Conservation (phyloP, 257 asterid species). For the Penstemon newberryi region DNA sequence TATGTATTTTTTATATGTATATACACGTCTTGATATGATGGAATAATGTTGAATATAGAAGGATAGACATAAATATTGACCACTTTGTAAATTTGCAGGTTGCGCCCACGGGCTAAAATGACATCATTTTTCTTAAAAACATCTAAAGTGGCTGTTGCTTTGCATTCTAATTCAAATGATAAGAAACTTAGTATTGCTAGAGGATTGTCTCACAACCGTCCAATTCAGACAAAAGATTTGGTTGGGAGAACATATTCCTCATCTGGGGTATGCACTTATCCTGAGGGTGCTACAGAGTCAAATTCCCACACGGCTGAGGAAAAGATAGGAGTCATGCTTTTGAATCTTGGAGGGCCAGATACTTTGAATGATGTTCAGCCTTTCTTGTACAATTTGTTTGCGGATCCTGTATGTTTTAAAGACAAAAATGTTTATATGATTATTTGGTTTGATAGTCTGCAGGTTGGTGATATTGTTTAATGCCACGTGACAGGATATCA, state of each 20-base stretch:
- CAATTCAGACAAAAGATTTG: constrained; percentile 30
- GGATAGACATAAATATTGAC: background rate
- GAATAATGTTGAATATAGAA: constrained; percentile 11
- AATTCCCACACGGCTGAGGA: constrained; percentile 51
- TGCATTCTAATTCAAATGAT: constrained; percentile 26
- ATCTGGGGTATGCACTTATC: constrained; percentile 45
- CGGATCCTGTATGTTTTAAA: constrained; percentile 74
- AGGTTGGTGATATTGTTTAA: constrained; percentile 18
- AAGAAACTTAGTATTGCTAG: constrained; percentile 27
- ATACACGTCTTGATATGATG: constrained; percentile 2
- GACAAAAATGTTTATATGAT: background rate
- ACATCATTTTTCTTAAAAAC: constrained; percentile 29
- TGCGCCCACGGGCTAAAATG: constrained; percentile 33
- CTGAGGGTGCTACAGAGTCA: constrained; percentile 37
- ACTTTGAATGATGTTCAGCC: constrained; percentile 96
- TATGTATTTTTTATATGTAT: background rate
- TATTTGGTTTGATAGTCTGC: constrained; percentile 10
- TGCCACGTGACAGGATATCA: constrained; percentile 65
- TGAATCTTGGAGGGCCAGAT: constrained; percentile 96
- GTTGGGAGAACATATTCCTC: constrained; percentile 53
- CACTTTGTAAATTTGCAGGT: constrained; percentile 42
- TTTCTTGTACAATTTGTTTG: constrained; percentile 82
- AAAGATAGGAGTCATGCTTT: constrained; percentile 79
- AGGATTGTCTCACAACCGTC: constrained; percentile 40
- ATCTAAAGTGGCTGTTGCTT: constrained; percentile 20